Percentiles rank a stretch among this genome's conserved stretches.
Evolutionary conservation across 148 eudicot species (phyloP).

Genomic region (Vaccinium macrocarpon): DNA sequence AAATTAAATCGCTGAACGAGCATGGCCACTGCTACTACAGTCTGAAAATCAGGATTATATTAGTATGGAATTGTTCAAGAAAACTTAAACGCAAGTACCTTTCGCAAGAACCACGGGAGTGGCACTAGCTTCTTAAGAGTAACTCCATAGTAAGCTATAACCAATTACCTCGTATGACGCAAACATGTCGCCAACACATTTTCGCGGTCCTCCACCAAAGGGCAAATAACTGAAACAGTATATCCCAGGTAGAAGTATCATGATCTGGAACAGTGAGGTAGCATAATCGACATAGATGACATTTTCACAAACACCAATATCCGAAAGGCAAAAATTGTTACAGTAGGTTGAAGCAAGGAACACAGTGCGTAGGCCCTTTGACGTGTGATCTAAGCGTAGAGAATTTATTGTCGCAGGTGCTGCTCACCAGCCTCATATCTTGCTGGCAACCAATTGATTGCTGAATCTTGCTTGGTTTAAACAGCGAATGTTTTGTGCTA

Average conservation of each 20-base stretch:
- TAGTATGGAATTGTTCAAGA: background rate
- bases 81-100: background rate
- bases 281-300: background rate
- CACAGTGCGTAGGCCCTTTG: background rate
- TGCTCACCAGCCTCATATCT: background rate
- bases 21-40: slow-evolving; percentile 83
- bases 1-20: slow-evolving; percentile 86
- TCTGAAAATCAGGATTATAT: slow-evolving; percentile 44
- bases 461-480: background rate
- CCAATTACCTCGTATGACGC: slow-evolving; percentile 84
- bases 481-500: background rate
- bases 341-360: background rate
- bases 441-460: background rate
- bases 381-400: background rate
- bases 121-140: background rate
- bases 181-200: slow-evolving; percentile 94
- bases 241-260: background rate
- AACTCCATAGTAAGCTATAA: background rate
- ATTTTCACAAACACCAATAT: background rate
- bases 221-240: slow-evolving; percentile 71
- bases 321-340: background rate
- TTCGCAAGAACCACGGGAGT: background rate
- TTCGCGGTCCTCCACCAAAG: slow-evolving; percentile 97
- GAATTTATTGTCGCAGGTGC: background rate
- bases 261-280: background rate